A percentile compares a stretch with the other conserved stretches of the same genome.
These are phyloP conservation scores for Candida tibetensis DNA, from an alignment of 805 yeast species.

Conservation along the genomic window DNA sequence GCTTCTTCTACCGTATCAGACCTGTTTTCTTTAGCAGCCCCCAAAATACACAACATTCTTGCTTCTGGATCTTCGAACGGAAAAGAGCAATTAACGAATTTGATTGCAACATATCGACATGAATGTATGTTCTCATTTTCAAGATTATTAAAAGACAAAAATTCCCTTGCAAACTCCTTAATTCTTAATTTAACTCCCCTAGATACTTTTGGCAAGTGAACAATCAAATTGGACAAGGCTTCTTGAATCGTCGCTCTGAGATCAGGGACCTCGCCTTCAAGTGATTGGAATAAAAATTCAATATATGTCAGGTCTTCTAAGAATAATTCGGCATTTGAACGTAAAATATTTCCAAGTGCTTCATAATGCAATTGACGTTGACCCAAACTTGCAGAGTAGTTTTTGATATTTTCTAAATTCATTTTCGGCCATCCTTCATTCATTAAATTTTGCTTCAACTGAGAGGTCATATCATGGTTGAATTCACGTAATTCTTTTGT, in stretches of 20 bases:
- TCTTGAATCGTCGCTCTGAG: slow-evolving; percentile 69
- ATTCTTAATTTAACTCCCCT: slow-evolving; percentile 39
- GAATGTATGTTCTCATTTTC: slow-evolving; percentile 36
- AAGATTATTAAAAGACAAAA: slow-evolving; percentile 19
- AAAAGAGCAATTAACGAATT: slow-evolving; percentile 60
- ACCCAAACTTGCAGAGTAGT: slow-evolving; percentile 30
- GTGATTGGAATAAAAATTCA: slow-evolving; percentile 67
- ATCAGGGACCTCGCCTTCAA: slow-evolving; percentile 61
- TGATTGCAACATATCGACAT: slow-evolving; percentile 61
- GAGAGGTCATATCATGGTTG: slow-evolving; percentile 46
- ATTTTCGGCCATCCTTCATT: slow-evolving; percentile 62
- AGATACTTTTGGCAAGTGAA: slow-evolving; percentile 44
- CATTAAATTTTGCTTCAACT: slow-evolving; percentile 50
- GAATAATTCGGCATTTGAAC: slow-evolving; percentile 42
- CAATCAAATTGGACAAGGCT: slow-evolving; percentile 57
- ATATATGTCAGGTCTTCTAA: slow-evolving; percentile 49
- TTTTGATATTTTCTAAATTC: slow-evolving; percentile 32
- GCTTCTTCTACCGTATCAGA: slow-evolving; percentile 82
- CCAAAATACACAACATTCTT: slow-evolving; percentile 64
- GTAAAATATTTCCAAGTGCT: slow-evolving; percentile 66
- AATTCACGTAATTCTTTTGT: slow-evolving; percentile 22
- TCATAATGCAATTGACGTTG: slow-evolving; percentile 72
- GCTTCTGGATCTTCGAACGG: slow-evolving; percentile 68
- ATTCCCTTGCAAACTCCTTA: slow-evolving; percentile 33
- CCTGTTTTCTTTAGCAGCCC: slow-evolving; percentile 53